These are phyloP conservation scores for Uncinocarpus reesii DNA, from an alignment of 2,329 filamentous ascomycete species.

Conservation along the genomic window DNA sequence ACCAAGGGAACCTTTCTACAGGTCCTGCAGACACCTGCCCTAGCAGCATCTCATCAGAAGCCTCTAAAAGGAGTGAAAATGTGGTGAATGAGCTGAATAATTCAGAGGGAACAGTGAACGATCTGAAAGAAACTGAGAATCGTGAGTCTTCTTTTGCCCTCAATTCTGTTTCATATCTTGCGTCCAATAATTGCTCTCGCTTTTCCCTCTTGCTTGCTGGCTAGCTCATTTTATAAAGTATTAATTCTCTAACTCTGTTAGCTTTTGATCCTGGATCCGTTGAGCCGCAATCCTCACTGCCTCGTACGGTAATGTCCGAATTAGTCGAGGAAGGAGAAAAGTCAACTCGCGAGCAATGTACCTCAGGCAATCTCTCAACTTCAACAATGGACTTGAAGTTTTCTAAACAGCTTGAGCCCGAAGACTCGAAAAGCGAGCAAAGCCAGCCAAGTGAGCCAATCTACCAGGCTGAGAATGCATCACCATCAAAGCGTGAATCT, in stretches of 20 bases:
- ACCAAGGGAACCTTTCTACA: not conserved
- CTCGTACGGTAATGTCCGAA: no score
- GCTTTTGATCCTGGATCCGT: no score
- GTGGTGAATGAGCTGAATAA: not conserved
- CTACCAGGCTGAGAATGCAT: not conserved
- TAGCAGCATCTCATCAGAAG: conserved; percentile 3
- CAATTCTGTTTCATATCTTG: not conserved
- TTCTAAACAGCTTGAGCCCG: not conserved
- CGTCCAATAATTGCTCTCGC: not conserved
- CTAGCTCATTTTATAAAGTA: not conserved
- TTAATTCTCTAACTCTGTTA: no score
- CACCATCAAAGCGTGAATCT: not conserved
- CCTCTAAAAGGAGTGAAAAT: not conserved
- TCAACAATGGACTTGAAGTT: not conserved
- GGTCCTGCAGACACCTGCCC: not conserved
- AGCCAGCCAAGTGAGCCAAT: not conserved
- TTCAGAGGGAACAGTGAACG: not conserved
- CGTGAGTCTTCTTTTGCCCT: not conserved
- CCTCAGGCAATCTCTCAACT: not conserved
- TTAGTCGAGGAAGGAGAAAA: no score
- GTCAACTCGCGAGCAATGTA: not conserved
- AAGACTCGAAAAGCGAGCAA: not conserved
- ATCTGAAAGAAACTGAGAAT: not conserved
- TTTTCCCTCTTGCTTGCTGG: not conserved
- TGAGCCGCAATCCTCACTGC: not conserved